Percentiles rank a stretch among this genome's conserved stretches.
Conservation (phyloP, 2,329 filamentous ascomycete genomes). For the Bipolaris sorokiniana region DNA sequence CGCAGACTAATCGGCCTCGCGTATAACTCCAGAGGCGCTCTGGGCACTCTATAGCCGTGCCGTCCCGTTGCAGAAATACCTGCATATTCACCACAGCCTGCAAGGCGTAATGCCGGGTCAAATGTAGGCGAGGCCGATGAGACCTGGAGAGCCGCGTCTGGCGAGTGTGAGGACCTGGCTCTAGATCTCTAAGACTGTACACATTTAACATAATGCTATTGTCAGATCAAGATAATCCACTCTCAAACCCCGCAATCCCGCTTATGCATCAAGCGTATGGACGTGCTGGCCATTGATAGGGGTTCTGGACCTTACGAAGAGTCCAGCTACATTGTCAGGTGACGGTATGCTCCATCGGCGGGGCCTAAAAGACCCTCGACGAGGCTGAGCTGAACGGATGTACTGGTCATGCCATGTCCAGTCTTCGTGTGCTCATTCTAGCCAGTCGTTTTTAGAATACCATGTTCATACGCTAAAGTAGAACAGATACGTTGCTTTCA, state of each 20-base stretch:
- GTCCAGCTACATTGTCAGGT: neutral
- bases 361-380: neutral
- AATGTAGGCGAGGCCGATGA: neutral
- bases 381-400: neutral
- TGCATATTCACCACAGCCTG: neutral
- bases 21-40: slow-evolving; percentile 1
- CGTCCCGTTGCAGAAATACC: neutral
- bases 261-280: neutral
- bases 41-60: neutral
- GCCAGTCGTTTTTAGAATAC: neutral
- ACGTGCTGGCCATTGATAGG: neutral
- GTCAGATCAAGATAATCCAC: neutral
- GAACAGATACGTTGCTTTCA: too few relatives aligned
- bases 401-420: neutral
- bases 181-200: neutral
- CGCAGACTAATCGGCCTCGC: slow-evolving; percentile 1
- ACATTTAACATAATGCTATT: neutral
- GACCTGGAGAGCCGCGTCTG: neutral
- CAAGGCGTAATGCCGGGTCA: neutral
- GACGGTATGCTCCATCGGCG: neutral
- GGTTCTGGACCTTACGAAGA: neutral
- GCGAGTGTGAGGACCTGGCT: neutral
- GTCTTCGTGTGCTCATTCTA: neutral
- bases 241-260: neutral
- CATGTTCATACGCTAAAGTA: too few relatives aligned